Percentiles rank a stretch among this genome's conserved stretches.
These are phyloP conservation scores for Brassica hybrid DNA, from an alignment of 441 rosid genomes.

Conservation along the genomic window DNA sequence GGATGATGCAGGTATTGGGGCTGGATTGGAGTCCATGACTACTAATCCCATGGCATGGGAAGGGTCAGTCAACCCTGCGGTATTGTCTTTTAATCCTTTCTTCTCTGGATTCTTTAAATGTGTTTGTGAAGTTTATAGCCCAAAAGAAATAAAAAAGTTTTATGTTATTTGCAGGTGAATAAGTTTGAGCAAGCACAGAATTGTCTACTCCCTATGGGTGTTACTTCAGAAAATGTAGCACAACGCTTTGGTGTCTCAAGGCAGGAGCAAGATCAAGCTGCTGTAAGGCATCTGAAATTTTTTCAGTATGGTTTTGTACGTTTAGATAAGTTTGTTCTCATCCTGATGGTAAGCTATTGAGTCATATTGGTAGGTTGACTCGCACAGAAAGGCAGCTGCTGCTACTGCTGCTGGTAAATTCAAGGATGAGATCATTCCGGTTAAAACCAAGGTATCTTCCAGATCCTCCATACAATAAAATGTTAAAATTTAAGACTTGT, in stretches of 20 bases:
- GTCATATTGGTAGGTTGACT: constrained; percentile 70
- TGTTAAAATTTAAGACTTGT: background rate
- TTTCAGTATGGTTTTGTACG: no score
- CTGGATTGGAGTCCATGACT: constrained; percentile 99
- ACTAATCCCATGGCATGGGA: constrained; percentile 81
- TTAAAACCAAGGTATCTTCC: constrained; percentile 76
- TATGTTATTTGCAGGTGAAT: constrained; percentile 58
- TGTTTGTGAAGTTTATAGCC: constrained; percentile 3
- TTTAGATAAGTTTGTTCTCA: no score
- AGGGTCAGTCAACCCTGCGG: constrained; percentile 89
- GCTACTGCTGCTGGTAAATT: constrained; percentile 91
- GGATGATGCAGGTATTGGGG: constrained; percentile 77
- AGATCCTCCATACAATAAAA: constrained; percentile 11
- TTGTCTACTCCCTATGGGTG: constrained; percentile 98
- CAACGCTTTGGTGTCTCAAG: constrained; percentile 90
- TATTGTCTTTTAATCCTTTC: constrained; percentile 38
- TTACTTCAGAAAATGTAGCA: constrained; percentile 98
- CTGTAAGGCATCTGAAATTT: no score
- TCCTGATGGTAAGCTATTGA: constrained; percentile 8
- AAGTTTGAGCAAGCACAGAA: constrained; percentile 80
- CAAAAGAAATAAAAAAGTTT: no score
- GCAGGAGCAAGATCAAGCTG: constrained; percentile 97
- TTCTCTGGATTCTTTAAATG: background rate
- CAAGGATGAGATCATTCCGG: constrained; percentile 90
- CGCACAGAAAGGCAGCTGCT: constrained; percentile 96